Percentiles rank a stretch among this genome's conserved stretches.
Evolutionary conservation across 2,329 filamentous ascomycete genomes (phyloP).

Genomic region (Penicillium psychrosexuale): DNA sequence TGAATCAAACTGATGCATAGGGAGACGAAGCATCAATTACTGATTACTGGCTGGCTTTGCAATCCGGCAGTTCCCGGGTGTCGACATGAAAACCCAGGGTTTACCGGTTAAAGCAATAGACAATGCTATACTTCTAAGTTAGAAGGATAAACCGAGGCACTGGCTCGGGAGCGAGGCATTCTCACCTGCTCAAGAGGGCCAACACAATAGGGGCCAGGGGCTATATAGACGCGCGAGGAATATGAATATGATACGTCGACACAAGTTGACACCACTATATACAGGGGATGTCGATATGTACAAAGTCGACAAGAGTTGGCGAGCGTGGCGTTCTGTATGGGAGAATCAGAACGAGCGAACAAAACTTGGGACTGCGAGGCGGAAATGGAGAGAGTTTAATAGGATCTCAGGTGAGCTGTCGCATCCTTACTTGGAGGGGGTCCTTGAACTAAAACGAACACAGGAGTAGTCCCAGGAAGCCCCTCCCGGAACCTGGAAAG

Average conservation of each 20-base stretch:
- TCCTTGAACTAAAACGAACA: slow-evolving; percentile 15
- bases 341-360: background rate
- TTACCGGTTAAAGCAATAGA: background rate
- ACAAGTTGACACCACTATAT: slow-evolving; percentile 16
- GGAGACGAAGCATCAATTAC: slow-evolving; percentile 17
- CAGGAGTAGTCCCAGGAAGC: slow-evolving; percentile 10
- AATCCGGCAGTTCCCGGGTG: slow-evolving; percentile 11
- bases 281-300: slow-evolving; percentile 17
- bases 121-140: slow-evolving; percentile 2
- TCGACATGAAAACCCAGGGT: slow-evolving; percentile 6
- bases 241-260: background rate
- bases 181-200: slow-evolving; percentile 10
- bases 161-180: background rate
- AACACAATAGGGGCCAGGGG: background rate
- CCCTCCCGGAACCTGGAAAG: slow-evolving; percentile 15
- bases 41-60: slow-evolving; percentile 19
- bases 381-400: slow-evolving; percentile 17
- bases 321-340: background rate
- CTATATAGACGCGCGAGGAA: slow-evolving; percentile 2
- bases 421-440: slow-evolving; percentile 14
- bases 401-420: slow-evolving; percentile 19
- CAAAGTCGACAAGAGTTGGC: background rate
- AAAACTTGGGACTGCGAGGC: slow-evolving; percentile 12
- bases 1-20: slow-evolving; percentile 31
- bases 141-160: slow-evolving; percentile 3